phyloP scores from a whole-genome alignment of 1,139 yeast genomes.

The Candida smagusa region DNA sequence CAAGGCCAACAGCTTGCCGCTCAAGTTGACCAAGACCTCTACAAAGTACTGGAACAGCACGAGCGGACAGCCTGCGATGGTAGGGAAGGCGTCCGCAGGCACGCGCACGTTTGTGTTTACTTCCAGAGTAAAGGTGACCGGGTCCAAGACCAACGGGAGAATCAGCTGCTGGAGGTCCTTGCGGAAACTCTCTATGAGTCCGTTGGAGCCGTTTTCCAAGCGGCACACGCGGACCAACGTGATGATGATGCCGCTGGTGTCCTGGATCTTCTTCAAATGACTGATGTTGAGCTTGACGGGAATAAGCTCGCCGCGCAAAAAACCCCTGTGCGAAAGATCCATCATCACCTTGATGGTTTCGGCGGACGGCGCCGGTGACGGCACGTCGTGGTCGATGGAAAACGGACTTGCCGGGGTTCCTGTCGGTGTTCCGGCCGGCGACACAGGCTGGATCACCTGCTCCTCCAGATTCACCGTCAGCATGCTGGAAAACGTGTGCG shows the following conservation, averaged over 20 bases:
- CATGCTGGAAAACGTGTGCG: constrained; percentile 30
- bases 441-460: background rate
- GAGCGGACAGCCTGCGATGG: constrained; percentile 68
- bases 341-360: constrained; percentile 52
- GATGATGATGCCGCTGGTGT: constrained; percentile 72
- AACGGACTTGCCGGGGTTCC: constrained; percentile 1
- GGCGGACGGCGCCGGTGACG: constrained; percentile 4
- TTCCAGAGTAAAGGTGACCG: constrained; percentile 54
- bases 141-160: constrained; percentile 77
- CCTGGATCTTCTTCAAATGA: constrained; percentile 70
- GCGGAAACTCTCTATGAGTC: constrained; percentile 70
- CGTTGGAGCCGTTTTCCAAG: constrained; percentile 63
- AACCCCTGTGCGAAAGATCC: constrained; percentile 66
- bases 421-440: constrained; percentile 5
- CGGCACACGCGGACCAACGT: constrained; percentile 81
- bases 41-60: constrained; percentile 83
- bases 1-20: constrained; percentile 37
- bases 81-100: constrained; percentile 85
- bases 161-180: constrained; percentile 80
- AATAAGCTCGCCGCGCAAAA: constrained; percentile 70
- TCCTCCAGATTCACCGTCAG: constrained; percentile 1
- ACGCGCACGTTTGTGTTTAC: constrained; percentile 64
- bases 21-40: constrained; percentile 73
- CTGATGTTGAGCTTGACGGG: constrained; percentile 65
- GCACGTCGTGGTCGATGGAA: background rate